Percentiles rank a stretch among this genome's conserved stretches.
Evolutionary conservation across 345 rosid species (phyloP).

Genomic region (Erucastrum elatum): DNA sequence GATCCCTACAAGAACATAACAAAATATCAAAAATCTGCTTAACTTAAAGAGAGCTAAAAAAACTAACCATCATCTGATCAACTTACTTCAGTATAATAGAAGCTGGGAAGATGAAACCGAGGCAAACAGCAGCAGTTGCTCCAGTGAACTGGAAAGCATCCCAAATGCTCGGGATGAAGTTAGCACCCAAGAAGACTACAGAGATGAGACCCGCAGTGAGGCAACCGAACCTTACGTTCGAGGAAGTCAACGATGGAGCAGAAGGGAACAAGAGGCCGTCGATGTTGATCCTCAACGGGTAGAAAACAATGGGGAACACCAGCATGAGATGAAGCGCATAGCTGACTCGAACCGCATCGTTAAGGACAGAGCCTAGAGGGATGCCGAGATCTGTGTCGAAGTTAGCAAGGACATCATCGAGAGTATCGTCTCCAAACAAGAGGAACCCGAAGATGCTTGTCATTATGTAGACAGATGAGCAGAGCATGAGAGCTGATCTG

Average conservation of each 20-base stretch:
- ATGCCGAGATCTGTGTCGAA: background rate
- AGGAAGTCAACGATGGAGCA: constrained; percentile 54
- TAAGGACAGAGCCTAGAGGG: constrained; percentile 57
- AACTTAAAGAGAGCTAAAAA: background rate
- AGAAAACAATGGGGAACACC: constrained; percentile 89
- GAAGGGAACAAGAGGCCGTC: constrained; percentile 84
- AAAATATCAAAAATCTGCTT: background rate
- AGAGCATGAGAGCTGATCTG: constrained; percentile 63
- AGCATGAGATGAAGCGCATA: constrained; percentile 90
- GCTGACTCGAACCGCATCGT: constrained; percentile 83
- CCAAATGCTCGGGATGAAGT: constrained; percentile 96
- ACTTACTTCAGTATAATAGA: constrained; percentile 75
- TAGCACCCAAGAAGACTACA: constrained; percentile 74
- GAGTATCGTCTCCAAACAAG: constrained; percentile 58
- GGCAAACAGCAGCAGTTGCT: constrained; percentile 89
- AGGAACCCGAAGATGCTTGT: constrained; percentile 86
- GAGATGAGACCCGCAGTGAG: constrained; percentile 60
- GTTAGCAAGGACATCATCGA: background rate
- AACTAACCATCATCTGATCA: background rate
- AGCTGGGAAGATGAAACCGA: constrained; percentile 96
- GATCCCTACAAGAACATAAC: constrained; percentile 54
- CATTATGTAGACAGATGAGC: constrained; percentile 76
- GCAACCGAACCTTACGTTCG: constrained; percentile 61
- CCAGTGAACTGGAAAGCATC: constrained; percentile 43
- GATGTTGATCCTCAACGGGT: constrained; percentile 74